Conservation (phyloP, 2,329 filamentous ascomycete species). For the Boeremia exigua region DNA sequence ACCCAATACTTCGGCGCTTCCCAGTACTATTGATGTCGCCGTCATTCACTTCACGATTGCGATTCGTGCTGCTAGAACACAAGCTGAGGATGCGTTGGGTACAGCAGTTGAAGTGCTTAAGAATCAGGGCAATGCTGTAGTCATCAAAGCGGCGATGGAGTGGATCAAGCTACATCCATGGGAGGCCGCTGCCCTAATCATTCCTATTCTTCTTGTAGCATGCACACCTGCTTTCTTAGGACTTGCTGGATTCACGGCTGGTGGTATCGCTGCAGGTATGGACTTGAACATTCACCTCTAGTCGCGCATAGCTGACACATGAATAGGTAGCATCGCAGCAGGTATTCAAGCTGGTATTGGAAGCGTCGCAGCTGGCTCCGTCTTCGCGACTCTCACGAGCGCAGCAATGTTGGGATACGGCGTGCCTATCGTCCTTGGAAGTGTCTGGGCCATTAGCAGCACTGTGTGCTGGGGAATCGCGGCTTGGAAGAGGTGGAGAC, state of each 20-base stretch:
- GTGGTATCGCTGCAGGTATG: not conserved
- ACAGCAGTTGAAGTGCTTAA: too few species aligned
- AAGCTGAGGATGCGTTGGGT: too few species aligned
- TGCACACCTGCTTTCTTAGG: not conserved
- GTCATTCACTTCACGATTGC: too few species aligned
- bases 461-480: not conserved
- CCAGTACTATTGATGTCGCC: too few species aligned
- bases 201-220: not conserved
- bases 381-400: slow-evolving; percentile 31
- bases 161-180: not conserved
- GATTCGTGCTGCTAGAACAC: too few species aligned
- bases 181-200: not conserved
- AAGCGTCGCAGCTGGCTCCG: slow-evolving; percentile 24
- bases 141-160: not conserved
- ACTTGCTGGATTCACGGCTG: not conserved
- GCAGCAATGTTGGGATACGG: slow-evolving; percentile 36
- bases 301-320: not conserved
- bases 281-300: not conserved
- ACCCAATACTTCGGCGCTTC: too few species aligned
- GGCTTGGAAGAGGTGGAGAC: not conserved
- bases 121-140: too few species aligned
- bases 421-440: slow-evolving; percentile 15
- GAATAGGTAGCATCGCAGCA: slow-evolving; percentile 29
- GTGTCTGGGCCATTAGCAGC: not conserved
- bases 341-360: slow-evolving; percentile 29